Evolutionary conservation across 495 filamentous ascomycete species (phyloP), one percentile per base, ranked within the genome.

Genomic region (Penicillium lagena): DNA sequence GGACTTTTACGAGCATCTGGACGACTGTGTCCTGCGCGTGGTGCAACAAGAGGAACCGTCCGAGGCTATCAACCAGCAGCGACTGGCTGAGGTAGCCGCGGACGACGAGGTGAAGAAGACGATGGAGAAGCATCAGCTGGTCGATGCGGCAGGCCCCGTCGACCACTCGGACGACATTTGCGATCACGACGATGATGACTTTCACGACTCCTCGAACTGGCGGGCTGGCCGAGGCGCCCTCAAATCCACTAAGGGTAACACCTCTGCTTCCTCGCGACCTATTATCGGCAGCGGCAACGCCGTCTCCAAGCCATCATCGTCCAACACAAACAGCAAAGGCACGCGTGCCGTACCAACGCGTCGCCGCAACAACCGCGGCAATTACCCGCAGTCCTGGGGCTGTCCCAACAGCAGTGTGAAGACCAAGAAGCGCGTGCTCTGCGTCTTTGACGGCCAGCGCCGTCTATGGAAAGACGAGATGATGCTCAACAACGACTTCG

Each of bases 1-100:
- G 58, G 90, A 97, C 63, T 96, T 97, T 67, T 97, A 97, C 64
- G 93, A 99, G 75, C 93, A 99, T 78, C 68, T 99, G 53, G 93
- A 99, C 62, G 93, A 99, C 75, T 99, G 93, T 64, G 94, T 99
- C 44, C 78, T 97, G 44, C 87, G 90, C 55, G 91, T 96, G 43
- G 94, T 99, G 32, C 94, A 97, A 61, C 90, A 96, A 67, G 88
- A 94, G 60, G 93, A 97, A 59, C 94, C 94, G 7, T 87, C 87
- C 43, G 94, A 96, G 70, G 87, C 86, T 32, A 93, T 95, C 76
- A 99, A 97, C 68, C 88, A 96, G 49, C 73, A 83, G 60, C 79
- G 85, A 12, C 77, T 99, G 27, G 80, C 75, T 11, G 89, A 90
- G 53, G 84, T 96, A 10, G 86, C 87, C 36, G 72, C 87, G 32